Evolutionary conservation across 768 basidiomycete genomes (phyloP).

Genomic region (Boletus pseudo-olivaceus): DNA sequence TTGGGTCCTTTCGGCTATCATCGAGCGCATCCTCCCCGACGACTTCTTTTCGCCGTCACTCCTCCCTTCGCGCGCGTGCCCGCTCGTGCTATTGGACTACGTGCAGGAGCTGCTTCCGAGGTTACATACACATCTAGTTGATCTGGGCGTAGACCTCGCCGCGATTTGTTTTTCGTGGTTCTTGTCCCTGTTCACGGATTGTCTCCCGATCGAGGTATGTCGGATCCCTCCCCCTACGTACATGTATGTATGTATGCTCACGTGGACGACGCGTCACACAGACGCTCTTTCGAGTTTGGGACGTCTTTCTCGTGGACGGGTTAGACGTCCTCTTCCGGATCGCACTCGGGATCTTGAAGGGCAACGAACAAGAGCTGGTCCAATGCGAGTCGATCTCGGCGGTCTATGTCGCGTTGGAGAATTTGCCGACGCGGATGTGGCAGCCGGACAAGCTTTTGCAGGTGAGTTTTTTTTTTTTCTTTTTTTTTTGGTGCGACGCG

Average conservation of each 20-base stretch:
- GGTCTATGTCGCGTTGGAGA: slow-evolving; percentile 86
- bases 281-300: slow-evolving; percentile 97
- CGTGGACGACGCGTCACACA: slow-evolving; percentile 26
- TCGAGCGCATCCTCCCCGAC: slow-evolving; percentile 84
- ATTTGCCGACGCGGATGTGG: slow-evolving; percentile 91
- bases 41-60: slow-evolving; percentile 94
- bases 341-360: slow-evolving; percentile 81
- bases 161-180: slow-evolving; percentile 99
- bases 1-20: slow-evolving; percentile 87
- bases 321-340: slow-evolving; percentile 89
- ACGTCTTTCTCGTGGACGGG: slow-evolving; percentile 91
- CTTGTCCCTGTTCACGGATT: slow-evolving; percentile 92
- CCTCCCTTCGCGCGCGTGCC: slow-evolving; percentile 91
- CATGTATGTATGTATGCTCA: background rate
- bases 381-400: slow-evolving; percentile 82
- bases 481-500: background rate
- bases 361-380: slow-evolving; percentile 80
- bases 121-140: slow-evolving; percentile 68
- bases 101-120: slow-evolving; percentile 75
- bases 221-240: background rate
- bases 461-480: slow-evolving; percentile 43
- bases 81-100: slow-evolving; percentile 84
- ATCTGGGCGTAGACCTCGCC: slow-evolving; percentile 84
- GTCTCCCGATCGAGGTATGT: slow-evolving; percentile 87
- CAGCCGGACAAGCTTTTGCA: slow-evolving; percentile 86